Evolutionary conservation across 208 protist species (phyloP), one percentile per base, ranked within the genome.

Genomic region (Balamuthia mandrillaris): DNA sequence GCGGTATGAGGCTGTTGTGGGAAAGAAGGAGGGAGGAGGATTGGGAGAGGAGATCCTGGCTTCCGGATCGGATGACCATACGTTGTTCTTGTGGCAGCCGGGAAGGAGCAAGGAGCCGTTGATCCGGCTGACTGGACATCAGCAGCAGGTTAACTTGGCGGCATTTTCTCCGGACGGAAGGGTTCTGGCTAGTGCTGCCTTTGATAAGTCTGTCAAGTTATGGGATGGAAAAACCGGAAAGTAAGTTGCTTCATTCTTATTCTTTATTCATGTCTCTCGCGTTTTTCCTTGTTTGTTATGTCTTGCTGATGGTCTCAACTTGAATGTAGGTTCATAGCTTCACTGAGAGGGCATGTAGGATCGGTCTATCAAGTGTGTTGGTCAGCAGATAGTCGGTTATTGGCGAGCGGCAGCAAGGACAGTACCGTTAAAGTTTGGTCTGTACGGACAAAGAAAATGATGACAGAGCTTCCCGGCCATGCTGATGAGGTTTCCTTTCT

Each of bases 141-240:
- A 93, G 68, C 66, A 81, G 51, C 81, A 58, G n/a, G 94, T 99
- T 54, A 98, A 97, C 72, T 92, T 97, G 63, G 97, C 98, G 29
- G 87, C 90, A 60, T 99, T 99, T 86, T 98, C 96, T 42, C 98
- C 98, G 0, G 96, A 99, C 85, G 98, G 98, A 29, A 93, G 95
- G 18, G 90, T 95, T 81, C 96, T 99, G 56, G 98, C 98, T 16
- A 98, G 94, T 29, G 97, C 96, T 39, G 98, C 96, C 3, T 99
- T 98, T 65, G 98, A 99, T 89, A 99, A 99, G 86, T 97, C 95
- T 35, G 94, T 99, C 3, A 98, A 98, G 77, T 74, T 99, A 14
- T 99, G 98, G 97, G 96, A 97, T 70, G 85, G 81, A 3, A 6
- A 14, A 9, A 92, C 63, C 12, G 90, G 91, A 52, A 91, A 91